phyloP scores from a whole-genome alignment of 257 asterid genomes.

The Solanum phureja region DNA sequence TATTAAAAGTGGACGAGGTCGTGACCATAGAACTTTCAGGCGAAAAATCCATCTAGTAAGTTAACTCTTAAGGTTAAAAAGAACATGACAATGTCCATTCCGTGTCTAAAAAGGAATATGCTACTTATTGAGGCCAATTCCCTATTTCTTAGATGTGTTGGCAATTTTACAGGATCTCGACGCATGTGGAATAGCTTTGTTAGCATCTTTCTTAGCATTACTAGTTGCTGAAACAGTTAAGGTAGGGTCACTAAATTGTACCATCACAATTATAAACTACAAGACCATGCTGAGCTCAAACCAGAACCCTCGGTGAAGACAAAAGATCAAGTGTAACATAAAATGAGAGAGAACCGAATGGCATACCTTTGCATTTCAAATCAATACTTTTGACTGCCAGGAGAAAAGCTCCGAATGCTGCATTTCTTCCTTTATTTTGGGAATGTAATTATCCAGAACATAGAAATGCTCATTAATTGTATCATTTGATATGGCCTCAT shows the following conservation, averaged over 20 bases:
- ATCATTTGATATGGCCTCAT: no score
- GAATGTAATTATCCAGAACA: neutral
- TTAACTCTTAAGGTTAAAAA: neutral
- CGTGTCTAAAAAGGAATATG: neutral
- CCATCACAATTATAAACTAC: neutral
- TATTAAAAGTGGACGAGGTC: neutral
- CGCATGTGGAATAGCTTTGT: neutral
- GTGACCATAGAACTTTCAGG: neutral
- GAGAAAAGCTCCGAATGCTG: slow-evolving; percentile 54
- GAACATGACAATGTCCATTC: neutral
- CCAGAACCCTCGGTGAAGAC: neutral
- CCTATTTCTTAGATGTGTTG: neutral
- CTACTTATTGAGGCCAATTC: neutral
- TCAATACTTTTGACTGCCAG: slow-evolving; percentile 60
- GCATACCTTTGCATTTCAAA: slow-evolving; percentile 12
- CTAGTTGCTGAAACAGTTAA: neutral
- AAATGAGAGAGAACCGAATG: neutral
- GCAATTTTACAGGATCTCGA: neutral
- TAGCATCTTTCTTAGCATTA: neutral
- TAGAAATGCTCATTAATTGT: no score
- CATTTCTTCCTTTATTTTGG: slow-evolving; percentile 33
- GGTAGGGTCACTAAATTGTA: neutral
- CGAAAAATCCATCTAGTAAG: neutral
- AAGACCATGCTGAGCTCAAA: neutral
- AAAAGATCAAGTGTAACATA: neutral